phyloP scores from a whole-genome alignment of 1,284 basidiomycete species.

The Termitomyces sp. region DNA sequence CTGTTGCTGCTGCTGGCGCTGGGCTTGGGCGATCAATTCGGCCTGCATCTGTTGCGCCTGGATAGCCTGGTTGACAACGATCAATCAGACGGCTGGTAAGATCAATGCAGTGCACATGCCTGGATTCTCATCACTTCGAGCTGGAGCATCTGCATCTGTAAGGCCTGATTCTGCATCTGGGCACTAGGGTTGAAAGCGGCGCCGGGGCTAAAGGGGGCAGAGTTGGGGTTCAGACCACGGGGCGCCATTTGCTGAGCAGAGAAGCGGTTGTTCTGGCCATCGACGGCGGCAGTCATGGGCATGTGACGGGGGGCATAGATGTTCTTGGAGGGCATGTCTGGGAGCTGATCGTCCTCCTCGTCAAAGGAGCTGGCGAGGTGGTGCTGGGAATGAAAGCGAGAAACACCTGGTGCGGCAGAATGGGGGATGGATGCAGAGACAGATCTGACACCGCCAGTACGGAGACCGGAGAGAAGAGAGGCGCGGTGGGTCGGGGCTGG shows the following conservation, averaged over 20 bases:
- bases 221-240: slow-evolving; percentile 52
- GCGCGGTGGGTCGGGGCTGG: slow-evolving; percentile 62
- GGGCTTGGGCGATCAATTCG: slow-evolving; percentile 53
- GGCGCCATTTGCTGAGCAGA: slow-evolving; percentile 52
- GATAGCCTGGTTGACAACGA: slow-evolving; percentile 30
- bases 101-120: slow-evolving; percentile 35
- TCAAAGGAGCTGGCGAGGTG: slow-evolving; percentile 31
- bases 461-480: slow-evolving; percentile 77
- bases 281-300: slow-evolving; percentile 67
- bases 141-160: slow-evolving; percentile 80
- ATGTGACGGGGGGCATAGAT: slow-evolving; percentile 29
- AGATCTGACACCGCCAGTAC: slow-evolving; percentile 79
- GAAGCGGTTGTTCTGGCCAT: slow-evolving; percentile 60
- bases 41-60: slow-evolving; percentile 46
- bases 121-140: slow-evolving; percentile 75
- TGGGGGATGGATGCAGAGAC: slow-evolving; percentile 57
- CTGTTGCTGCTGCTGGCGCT: slow-evolving; percentile 52
- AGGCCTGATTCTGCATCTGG: slow-evolving; percentile 48
- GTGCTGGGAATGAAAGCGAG: slow-evolving; percentile 42
- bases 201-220: slow-evolving; percentile 47
- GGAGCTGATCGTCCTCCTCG: slow-evolving; percentile 53
- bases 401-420: slow-evolving; percentile 59
- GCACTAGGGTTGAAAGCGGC: slow-evolving; percentile 38
- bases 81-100: slow-evolving; percentile 10
- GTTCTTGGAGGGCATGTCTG: slow-evolving; percentile 48